Evolutionary conservation across 495 filamentous ascomycete genomes (phyloP).

Genomic region (Aspergillus bertholletiae): DNA sequence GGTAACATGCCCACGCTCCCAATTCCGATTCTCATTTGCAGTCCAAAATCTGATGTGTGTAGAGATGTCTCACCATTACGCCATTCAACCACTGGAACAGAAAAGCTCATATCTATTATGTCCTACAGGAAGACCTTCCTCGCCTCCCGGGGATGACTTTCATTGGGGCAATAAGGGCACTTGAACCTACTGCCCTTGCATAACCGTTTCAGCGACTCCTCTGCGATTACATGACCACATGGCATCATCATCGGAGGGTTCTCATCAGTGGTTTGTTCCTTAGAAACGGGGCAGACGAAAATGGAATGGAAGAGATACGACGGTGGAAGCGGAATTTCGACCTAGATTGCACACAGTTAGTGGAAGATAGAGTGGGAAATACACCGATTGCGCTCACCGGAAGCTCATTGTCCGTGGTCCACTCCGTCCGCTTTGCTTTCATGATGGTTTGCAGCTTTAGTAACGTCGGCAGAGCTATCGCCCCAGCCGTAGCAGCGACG

Average conservation of each 20-base stretch:
- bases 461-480: constrained; percentile 81
- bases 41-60: constrained; percentile 1
- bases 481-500: constrained; percentile 84
- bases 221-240: constrained; percentile 90
- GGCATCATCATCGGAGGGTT: constrained; percentile 99
- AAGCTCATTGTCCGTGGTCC: constrained; percentile 87
- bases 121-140: constrained; percentile 62
- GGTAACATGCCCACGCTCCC: not conserved
- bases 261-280: constrained; percentile 87
- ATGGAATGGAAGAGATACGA: constrained; percentile 92
- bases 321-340: constrained; percentile 84
- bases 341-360: constrained; percentile 33
- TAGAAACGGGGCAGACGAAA: constrained; percentile 95
- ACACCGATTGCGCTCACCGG: constrained; percentile 49
- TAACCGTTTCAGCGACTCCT: constrained; percentile 72
- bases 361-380: constrained; percentile 2
- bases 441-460: constrained; percentile 80
- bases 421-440: constrained; percentile 84
- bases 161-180: constrained; percentile 92
- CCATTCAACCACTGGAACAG: not conserved
- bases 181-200: constrained; percentile 82
- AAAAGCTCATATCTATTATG: too few species aligned
- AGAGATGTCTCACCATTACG: constrained; percentile 4
- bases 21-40: not conserved
- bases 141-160: constrained; percentile 73